phyloP scores from a whole-genome alignment of 2,329 filamentous ascomycete species.

The Aspergillus bombycis region DNA sequence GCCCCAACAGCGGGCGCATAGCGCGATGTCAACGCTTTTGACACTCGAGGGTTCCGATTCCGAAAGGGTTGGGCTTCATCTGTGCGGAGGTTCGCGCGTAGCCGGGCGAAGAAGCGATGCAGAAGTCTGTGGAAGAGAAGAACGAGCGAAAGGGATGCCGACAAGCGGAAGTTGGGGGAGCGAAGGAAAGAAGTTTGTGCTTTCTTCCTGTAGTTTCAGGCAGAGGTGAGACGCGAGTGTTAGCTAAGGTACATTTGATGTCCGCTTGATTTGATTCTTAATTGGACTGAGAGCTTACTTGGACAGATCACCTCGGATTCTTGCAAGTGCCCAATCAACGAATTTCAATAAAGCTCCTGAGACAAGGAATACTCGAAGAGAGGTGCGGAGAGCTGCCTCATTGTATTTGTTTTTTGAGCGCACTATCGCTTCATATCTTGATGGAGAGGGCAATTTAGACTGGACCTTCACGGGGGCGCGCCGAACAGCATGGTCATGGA shows the following conservation, averaged over 20 bases:
- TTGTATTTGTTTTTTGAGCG: slow-evolving; percentile 67
- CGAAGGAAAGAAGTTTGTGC: slow-evolving; percentile 47
- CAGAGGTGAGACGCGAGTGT: not conserved
- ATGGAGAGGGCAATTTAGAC: slow-evolving; percentile 55
- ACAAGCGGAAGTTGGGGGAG: slow-evolving; percentile 74
- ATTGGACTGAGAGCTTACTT: slow-evolving; percentile 24
- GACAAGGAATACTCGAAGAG: slow-evolving; percentile 69
- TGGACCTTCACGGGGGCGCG: slow-evolving; percentile 63
- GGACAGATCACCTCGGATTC: slow-evolving; percentile 25
- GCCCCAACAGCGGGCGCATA: slow-evolving; percentile 90
- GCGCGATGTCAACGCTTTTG: slow-evolving; percentile 74
- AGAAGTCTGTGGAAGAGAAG: slow-evolving; percentile 86
- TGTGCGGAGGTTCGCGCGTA: slow-evolving; percentile 77
- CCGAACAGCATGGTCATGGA: slow-evolving; percentile 82
- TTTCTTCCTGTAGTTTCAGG: slow-evolving; percentile 33
- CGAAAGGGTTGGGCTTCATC: slow-evolving; percentile 82
- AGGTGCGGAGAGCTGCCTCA: slow-evolving; percentile 69
- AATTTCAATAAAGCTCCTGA: slow-evolving; percentile 67
- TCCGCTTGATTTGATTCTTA: not conserved
- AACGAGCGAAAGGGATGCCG: slow-evolving; percentile 80
- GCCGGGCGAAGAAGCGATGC: slow-evolving; percentile 82
- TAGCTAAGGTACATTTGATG: not conserved
- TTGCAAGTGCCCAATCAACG: slow-evolving; percentile 55
- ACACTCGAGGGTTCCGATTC: slow-evolving; percentile 76
- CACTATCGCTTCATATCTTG: slow-evolving; percentile 55